phyloP scores from a whole-genome alignment of 2,329 filamentous ascomycete species.

The Scopulariopsis brevicaulis region DNA sequence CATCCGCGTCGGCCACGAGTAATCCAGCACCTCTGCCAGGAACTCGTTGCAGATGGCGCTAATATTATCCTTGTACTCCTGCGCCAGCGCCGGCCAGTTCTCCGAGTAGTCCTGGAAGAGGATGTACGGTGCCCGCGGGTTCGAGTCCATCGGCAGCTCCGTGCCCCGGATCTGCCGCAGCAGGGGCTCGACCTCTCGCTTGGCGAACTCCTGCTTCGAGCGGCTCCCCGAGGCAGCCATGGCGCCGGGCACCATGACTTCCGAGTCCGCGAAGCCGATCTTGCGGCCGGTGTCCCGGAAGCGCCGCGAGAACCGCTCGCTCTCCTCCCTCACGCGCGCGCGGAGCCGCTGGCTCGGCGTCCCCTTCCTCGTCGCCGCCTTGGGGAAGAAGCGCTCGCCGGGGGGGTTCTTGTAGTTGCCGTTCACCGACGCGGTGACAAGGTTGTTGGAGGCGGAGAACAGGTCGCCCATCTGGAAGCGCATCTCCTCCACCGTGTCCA shows the following conservation, averaged over 20 bases:
- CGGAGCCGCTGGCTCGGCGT: slow-evolving; percentile 39
- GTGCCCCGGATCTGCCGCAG: slow-evolving; percentile 38
- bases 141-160: slow-evolving; percentile 39
- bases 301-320: slow-evolving; percentile 34
- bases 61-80: slow-evolving; percentile 42
- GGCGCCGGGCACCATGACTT: slow-evolving; percentile 12
- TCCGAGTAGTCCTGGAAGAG: slow-evolving; percentile 41
- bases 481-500: slow-evolving; percentile 42
- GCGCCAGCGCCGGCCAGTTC: slow-evolving; percentile 38
- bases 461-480: slow-evolving; percentile 40
- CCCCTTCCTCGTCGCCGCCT: slow-evolving; percentile 34
- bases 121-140: slow-evolving; percentile 40
- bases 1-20: slow-evolving; percentile 38
- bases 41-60: slow-evolving; percentile 43
- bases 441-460: slow-evolving; percentile 38
- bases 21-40: slow-evolving; percentile 36
- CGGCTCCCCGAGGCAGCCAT: slow-evolving; percentile 18
- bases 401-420: slow-evolving; percentile 45
- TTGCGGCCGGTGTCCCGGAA: slow-evolving; percentile 38
- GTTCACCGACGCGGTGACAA: slow-evolving; percentile 40
- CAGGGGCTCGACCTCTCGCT: slow-evolving; percentile 34
- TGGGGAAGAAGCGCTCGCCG: slow-evolving; percentile 37
- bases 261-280: slow-evolving; percentile 25
- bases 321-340: slow-evolving; percentile 38
- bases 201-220: slow-evolving; percentile 34